Conservation (phyloP, 1,284 basidiomycete genomes). For the Marasmius fiardii region DNA sequence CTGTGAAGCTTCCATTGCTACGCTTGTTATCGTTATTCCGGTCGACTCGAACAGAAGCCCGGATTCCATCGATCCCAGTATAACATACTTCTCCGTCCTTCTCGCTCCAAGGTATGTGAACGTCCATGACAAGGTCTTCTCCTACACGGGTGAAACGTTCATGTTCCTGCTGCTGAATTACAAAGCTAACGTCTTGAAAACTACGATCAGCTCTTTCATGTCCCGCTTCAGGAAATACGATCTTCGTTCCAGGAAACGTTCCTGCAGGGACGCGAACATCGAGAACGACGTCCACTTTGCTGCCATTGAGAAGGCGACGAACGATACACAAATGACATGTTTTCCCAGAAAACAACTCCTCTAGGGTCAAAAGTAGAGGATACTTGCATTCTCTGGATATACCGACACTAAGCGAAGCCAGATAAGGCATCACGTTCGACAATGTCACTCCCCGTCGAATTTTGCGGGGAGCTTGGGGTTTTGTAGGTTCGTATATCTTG, state of each 20-base stretch:
- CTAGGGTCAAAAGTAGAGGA: constrained; percentile 75
- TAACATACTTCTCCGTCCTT: constrained; percentile 53
- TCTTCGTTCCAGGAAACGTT: constrained; percentile 69
- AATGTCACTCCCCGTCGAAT: not conserved
- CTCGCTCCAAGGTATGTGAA: constrained; percentile 71
- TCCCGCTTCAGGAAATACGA: constrained; percentile 73
- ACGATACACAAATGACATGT: constrained; percentile 81
- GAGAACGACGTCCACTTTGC: constrained; percentile 71
- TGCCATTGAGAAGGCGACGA: constrained; percentile 58
- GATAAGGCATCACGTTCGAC: constrained; percentile 1
- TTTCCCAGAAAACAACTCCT: constrained; percentile 83
- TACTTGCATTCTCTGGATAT: constrained; percentile 52
- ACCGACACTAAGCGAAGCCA: constrained; percentile 13
- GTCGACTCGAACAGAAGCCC: constrained; percentile 60
- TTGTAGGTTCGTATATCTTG: not conserved
- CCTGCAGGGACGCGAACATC: constrained; percentile 75
- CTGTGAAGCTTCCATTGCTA: constrained; percentile 38
- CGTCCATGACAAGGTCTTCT: constrained; percentile 69
- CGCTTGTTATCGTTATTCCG: constrained; percentile 61
- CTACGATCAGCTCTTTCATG: constrained; percentile 72
- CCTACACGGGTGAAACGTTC: constrained; percentile 65
- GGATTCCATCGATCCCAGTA: constrained; percentile 69
- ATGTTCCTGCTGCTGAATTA: constrained; percentile 76
- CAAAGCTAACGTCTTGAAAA: constrained; percentile 75
- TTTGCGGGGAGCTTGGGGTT: not conserved